A percentile compares a stretch with the other conserved stretches of the same genome.
phyloP scores from a whole-genome alignment of 2,329 filamentous ascomycete species.

The Neopestalotiopsis sp. region DNA sequence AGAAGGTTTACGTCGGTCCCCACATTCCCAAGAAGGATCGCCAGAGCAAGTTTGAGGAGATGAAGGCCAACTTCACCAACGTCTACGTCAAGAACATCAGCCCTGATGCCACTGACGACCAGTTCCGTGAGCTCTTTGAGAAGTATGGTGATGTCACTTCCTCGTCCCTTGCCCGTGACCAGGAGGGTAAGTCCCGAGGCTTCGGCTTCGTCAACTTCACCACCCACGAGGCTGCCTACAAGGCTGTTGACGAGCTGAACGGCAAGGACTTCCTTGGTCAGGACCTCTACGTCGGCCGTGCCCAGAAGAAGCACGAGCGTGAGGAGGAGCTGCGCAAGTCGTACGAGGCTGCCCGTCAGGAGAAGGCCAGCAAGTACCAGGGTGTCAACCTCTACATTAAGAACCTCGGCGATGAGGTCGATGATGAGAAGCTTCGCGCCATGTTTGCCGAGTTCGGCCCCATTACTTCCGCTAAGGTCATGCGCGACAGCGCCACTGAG shows the following conservation, averaged over 20 bases:
- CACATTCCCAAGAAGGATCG: constrained; percentile 99
- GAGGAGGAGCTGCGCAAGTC: constrained; percentile 99
- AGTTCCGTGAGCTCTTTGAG: constrained; percentile 94
- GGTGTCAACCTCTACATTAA: constrained; percentile 99
- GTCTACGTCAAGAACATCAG: constrained; percentile 99
- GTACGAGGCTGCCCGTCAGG: constrained; percentile 94
- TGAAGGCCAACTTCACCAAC: constrained; percentile 99
- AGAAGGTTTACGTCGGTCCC: constrained; percentile 99
- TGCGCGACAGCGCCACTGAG: constrained; percentile 78
- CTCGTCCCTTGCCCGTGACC: constrained; percentile 87
- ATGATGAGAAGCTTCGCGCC: constrained; percentile 95
- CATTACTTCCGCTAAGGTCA: constrained; percentile 98
- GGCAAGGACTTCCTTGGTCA: constrained; percentile 91
- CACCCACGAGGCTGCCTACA: constrained; percentile 83
- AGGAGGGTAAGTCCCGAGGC: constrained; percentile 90
- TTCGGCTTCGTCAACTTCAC: constrained; percentile 97
- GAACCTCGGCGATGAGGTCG: constrained; percentile 95
- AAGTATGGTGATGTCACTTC: constrained; percentile 94
- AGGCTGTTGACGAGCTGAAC: constrained; percentile 91
- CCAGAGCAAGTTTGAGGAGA: constrained; percentile 99
- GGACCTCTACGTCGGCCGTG: constrained; percentile 96
- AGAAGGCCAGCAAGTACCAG: constrained; percentile 99
- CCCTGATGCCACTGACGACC: constrained; percentile 82
- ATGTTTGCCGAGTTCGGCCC: constrained; percentile 91
- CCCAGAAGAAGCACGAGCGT: constrained; percentile 99